Conservation (phyloP, 176 grass and related monocot species). For the Rhynchospora breviuscula region DNA sequence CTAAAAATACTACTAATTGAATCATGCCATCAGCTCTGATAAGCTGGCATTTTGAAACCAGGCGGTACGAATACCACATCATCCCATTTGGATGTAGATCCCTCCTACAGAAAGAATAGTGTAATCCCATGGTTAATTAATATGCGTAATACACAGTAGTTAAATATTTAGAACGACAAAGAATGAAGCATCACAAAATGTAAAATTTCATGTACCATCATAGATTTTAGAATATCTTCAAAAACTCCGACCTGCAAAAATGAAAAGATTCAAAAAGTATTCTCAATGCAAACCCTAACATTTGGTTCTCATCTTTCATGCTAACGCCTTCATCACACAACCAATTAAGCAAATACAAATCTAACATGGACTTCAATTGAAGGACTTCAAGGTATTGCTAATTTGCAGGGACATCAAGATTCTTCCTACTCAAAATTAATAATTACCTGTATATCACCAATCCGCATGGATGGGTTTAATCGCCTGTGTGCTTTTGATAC, state of each 20-base stretch:
- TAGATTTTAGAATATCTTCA: slow-evolving; percentile 75
- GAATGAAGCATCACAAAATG: neutral
- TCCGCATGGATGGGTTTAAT: slow-evolving; percentile 45
- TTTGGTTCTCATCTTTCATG: neutral
- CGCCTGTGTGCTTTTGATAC: slow-evolving; percentile 49
- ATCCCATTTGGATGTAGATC: slow-evolving; percentile 60
- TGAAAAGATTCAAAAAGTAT: slow-evolving; percentile 1
- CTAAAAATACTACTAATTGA: neutral
- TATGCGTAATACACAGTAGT: neutral
- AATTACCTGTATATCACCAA: slow-evolving; percentile 71
- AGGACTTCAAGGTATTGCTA: neutral
- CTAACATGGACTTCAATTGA: neutral
- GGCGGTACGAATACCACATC: slow-evolving; percentile 87
- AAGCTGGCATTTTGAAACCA: slow-evolving; percentile 46
- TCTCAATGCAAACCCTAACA: neutral
- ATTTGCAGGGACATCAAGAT: neutral
- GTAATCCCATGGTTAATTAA: neutral
- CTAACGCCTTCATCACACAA: neutral
- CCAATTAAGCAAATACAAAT: neutral
- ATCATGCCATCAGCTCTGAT: neutral
- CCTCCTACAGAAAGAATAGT: slow-evolving; percentile 47
- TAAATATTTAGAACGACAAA: neutral
- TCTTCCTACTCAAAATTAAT: neutral
- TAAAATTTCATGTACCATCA: slow-evolving; percentile 48
- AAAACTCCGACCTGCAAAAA: slow-evolving; percentile 61